These are phyloP conservation scores for Aspergillus ellipticus DNA, from an alignment of 495 filamentous ascomycete genomes.

Conservation along the genomic window DNA sequence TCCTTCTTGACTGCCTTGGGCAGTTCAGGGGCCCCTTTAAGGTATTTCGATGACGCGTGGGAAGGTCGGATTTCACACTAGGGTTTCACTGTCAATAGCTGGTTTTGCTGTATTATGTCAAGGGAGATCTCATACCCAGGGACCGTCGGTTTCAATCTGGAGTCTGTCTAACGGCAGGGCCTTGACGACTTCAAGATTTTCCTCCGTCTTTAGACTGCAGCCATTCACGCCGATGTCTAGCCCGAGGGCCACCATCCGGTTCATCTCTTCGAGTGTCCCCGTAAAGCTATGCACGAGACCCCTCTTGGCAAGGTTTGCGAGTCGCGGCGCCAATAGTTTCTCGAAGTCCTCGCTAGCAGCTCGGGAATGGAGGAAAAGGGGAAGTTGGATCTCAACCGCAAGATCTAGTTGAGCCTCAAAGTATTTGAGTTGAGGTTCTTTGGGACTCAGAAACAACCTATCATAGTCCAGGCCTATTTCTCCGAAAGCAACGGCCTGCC, in stretches of 20 bases:
- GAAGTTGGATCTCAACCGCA: constrained; percentile 72
- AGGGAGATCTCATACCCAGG: constrained; percentile 55
- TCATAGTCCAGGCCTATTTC: constrained; percentile 98
- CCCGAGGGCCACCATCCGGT: constrained; percentile 66
- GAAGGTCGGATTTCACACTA: constrained; percentile 55
- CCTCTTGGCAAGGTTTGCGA: constrained; percentile 58
- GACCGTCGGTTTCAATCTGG: constrained; percentile 92
- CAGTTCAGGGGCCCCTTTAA: constrained; percentile 40
- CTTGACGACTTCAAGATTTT: constrained; percentile 77
- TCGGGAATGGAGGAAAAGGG: constrained; percentile 85
- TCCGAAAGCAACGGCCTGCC: constrained; percentile 74
- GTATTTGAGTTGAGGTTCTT: constrained; percentile 75
- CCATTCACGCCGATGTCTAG: constrained; percentile 87
- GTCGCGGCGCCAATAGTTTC: constrained; percentile 48
- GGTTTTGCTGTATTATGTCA: not conserved
- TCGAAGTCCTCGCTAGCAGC: constrained; percentile 83
- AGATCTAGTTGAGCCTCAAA: constrained; percentile 78
- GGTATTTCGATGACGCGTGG: constrained; percentile 49
- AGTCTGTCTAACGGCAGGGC: constrained; percentile 68
- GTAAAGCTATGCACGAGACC: constrained; percentile 92
- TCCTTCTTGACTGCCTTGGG: constrained; percentile 83
- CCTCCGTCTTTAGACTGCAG: constrained; percentile 86
- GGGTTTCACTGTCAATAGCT: not conserved
- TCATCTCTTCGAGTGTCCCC: constrained; percentile 78
- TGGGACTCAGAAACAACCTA: constrained; percentile 71